Evolutionary conservation across 495 filamentous ascomycete genomes (phyloP), one percentile per base, ranked within the genome.

Genomic region (Cercophora newfieldiana): DNA sequence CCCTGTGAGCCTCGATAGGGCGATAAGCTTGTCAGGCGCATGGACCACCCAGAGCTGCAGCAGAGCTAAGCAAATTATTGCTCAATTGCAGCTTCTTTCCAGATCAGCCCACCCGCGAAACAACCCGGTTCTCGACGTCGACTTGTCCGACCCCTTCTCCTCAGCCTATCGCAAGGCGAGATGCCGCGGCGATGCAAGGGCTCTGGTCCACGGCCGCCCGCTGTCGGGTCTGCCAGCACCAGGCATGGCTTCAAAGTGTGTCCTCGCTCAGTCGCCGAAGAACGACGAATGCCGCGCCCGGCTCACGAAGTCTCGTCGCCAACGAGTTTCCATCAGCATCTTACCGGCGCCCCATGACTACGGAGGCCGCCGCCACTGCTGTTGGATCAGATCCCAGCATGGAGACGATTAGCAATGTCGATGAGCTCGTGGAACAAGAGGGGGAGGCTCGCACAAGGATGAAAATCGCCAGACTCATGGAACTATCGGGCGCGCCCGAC

Each of bases 121-220:
- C 4, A n/a, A 48, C 29, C 21, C 57, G 12, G 47, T 18, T 30
- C 3, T 25, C 55, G 12, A 21, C 55, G 7, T 21, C 26, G 28
- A 30, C 26, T n/a, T 30, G 24, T 26, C 55, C 55, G 30, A 28
- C 3, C 25, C 55, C 55, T 30, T 10, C 55, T 25, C 19, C 26
- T 28, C 22, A n/a, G 55, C 55, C 64, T 51, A 31, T 65, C 21
- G 55, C 57, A 47, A 24, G 24, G 64, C 69, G 78, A 75, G 49
- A 81, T 80, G 77, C 76, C 64, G 68, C 67, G 76, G 72, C 64
- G 66, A 93, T 94, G 91, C 87, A 89, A 74, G 82, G 82, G 63
- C 71, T 91, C 66, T 90, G 87, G 87, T 90, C 88, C 77, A 88
- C 88, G 75, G 83, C 86, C 78, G 85, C 82, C 71, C 84, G 83